Evolutionary conservation across 2,329 filamentous ascomycete species (phyloP), one percentile per base, ranked within the genome.

Genomic region (Neofusicoccum ribis): DNA sequence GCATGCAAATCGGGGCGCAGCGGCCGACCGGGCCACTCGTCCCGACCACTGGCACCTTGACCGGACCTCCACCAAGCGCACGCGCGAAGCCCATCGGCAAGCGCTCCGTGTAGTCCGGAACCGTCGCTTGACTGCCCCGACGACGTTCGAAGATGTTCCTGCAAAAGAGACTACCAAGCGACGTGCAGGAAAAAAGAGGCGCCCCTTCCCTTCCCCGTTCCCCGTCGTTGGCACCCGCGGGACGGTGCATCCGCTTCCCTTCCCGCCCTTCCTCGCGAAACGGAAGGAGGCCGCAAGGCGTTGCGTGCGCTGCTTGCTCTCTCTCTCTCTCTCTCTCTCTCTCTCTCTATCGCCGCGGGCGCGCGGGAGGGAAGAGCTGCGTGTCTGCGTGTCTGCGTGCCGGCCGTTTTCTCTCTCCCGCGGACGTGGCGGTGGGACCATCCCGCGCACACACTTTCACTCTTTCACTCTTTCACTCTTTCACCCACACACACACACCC

Each of bases 31-130:
- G 52, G 52, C 36, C 36, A 41, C n/a, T 41, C 17, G 17, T 23
- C 36, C 52, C 36, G 36, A 41, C 17, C 17, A 56, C 52, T 9
- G n/a, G 20, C 9, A n/a, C 50, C 27, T 5, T 6, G 27, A 6
- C 27, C 27, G 27, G 27, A 31, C 27, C 27, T 54, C 50, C 50
- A 39, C 31, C 50, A 54, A 54, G 50, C 37, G 34, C 52, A 17
- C 37, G 52, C 52, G 15, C 37, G 36, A 31, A 44, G 14, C n/a
- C 7, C 15, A 17, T 39, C 43, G 43, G 43, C 41, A 60, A 60
- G 56, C 56, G 43, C 44, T 47, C 56, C 56, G 56, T 60, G 37
- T 39, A 43, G 56, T 47, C 56, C 56, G 56, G 56, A 60, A 60
- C 12, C 27, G 14, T 15, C 14, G 56, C 56, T 20, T 11, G n/a